Evolutionary conservation across 352 stramenopile species (phyloP).

Genomic region (Phytopythium delawarense): DNA sequence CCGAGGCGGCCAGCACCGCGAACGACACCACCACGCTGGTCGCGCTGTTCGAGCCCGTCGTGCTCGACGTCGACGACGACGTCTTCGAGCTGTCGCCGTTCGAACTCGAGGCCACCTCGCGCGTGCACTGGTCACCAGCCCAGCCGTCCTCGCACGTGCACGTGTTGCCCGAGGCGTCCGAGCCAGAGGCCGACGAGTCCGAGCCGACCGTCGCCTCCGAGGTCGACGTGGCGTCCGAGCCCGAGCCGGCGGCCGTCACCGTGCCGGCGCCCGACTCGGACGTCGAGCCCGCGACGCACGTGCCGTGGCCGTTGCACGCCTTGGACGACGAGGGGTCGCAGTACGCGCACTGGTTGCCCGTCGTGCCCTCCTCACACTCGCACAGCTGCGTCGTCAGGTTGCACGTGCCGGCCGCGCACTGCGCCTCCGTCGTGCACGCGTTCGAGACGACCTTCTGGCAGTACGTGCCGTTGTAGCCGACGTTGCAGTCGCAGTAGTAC

Average conservation of each 20-base stretch:
- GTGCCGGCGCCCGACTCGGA: constrained; percentile 12
- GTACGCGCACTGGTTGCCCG: constrained; percentile 61
- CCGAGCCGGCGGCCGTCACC: constrained; percentile 15
- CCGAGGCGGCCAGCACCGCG: constrained; percentile 23
- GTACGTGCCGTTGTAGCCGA: constrained; percentile 75
- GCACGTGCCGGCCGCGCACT: constrained; percentile 65
- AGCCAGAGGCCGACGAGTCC: constrained; percentile 9
- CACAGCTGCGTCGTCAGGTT: constrained; percentile 60
- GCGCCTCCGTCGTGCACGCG: constrained; percentile 55
- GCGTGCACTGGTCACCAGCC: constrained; percentile 52
- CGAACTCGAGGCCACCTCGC: constrained; percentile 36
- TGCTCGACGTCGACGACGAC: constrained; percentile 11
- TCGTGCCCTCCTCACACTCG: constrained; percentile 57
- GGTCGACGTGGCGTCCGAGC: constrained; percentile 14
- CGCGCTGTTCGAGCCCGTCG: constrained; percentile 20
- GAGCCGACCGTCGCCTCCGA: constrained; percentile 24
- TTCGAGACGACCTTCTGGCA: constrained; percentile 74
- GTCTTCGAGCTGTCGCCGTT: constrained; percentile 8
- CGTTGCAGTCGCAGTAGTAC: constrained; percentile 67
- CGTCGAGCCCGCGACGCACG: constrained; percentile 33
- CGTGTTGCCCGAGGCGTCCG: constrained; percentile 19
- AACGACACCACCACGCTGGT: constrained; percentile 24
- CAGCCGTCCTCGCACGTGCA: constrained; percentile 61
- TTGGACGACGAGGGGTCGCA: constrained; percentile 50
- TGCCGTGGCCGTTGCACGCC: constrained; percentile 59